phyloP scores from a whole-genome alignment of 2,329 filamentous ascomycete genomes.

The Sclerotinia sclerotiorum region DNA sequence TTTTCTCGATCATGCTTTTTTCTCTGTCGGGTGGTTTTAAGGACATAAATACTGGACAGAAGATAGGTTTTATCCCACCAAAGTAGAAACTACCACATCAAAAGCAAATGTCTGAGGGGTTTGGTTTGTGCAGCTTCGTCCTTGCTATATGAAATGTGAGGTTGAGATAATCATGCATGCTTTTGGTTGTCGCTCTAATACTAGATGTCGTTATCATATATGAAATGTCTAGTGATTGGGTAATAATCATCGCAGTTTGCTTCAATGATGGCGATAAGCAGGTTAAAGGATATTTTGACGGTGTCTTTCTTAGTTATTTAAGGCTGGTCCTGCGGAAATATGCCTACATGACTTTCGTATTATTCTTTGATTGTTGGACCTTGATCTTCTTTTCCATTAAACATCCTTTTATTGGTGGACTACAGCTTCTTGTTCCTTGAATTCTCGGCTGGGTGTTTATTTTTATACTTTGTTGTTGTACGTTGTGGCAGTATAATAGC shows the following conservation, averaged over 20 bases:
- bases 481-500: no score
- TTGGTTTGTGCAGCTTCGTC: neutral
- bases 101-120: no score
- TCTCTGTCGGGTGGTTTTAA: fast-evolving
- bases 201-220: neutral
- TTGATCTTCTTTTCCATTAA: neutral
- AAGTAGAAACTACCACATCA: neutral
- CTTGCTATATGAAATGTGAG: neutral
- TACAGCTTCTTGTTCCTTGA: no score
- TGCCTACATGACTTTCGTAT: no score
- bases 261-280: neutral
- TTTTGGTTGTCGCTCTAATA: neutral
- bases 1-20: no score
- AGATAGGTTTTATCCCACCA: neutral
- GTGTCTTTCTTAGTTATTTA: neutral
- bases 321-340: neutral
- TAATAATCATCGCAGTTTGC: neutral
- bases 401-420: neutral
- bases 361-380: neutral
- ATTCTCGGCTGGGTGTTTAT: neutral
- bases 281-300: neutral
- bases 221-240: neutral
- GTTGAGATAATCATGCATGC: neutral
- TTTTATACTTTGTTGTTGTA: neutral
- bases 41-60: neutral